Conservation (phyloP, 1,284 basidiomycete genomes). For the Ceratobasidium sp. region DNA sequence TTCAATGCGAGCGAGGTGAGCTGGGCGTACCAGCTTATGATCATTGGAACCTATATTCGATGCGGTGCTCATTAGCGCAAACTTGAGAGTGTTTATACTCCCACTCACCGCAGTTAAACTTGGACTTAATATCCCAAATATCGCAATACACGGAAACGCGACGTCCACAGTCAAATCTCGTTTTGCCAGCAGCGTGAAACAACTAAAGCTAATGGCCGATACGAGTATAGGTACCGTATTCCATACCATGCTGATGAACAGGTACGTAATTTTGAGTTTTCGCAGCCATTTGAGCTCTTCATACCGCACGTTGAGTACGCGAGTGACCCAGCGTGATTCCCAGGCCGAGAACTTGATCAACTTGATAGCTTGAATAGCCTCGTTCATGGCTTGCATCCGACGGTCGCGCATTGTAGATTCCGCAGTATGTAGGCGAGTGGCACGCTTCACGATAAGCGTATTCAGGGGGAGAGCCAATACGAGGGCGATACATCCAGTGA, state of each 20-base stretch:
- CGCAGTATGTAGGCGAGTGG: neutral
- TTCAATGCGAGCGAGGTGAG: neutral
- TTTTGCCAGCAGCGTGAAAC: conserved; percentile 39
- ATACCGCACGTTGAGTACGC: conserved; percentile 27
- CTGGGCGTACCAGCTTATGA: conserved; percentile 30
- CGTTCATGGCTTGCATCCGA: conserved; percentile 44
- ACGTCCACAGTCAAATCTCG: conserved; percentile 41
- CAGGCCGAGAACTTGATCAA: conserved; percentile 48
- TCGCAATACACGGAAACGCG: conserved; percentile 45
- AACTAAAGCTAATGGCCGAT: conserved; percentile 33
- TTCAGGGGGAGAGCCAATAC: conserved; percentile 42
- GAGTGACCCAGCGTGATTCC: conserved; percentile 42
- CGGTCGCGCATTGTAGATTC: conserved; percentile 37
- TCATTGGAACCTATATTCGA: conserved; percentile 45
- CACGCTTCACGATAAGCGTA: conserved; percentile 7
- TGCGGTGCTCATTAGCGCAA: neutral
- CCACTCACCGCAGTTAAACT: conserved; percentile 41
- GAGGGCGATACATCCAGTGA: conserved; percentile 38
- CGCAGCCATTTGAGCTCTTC: conserved; percentile 32
- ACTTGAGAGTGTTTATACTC: no score
- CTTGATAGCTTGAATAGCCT: conserved; percentile 46
- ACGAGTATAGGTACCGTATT: conserved; percentile 37
- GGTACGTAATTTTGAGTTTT: conserved; percentile 13
- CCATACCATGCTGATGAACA: conserved; percentile 40
- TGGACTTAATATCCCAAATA: conserved; percentile 43